Base-by-base conservation (phyloP, 129 eudicot genomes). In the Cynara cardunculus region DNA sequence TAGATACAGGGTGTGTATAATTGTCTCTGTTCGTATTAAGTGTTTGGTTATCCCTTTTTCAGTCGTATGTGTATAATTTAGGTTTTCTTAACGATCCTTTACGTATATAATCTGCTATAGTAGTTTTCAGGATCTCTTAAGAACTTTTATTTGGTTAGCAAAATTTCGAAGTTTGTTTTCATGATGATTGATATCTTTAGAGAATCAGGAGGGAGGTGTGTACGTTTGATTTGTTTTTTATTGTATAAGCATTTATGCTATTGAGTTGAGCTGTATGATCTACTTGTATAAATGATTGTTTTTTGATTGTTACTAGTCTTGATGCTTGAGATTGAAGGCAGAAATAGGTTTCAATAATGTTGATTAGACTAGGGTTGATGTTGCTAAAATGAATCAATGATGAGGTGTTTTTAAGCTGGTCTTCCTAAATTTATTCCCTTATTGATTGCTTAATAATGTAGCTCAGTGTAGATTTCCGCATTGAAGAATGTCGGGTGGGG, bases 401-500 rank as follows among this genome's bases (percentile, higher is more conserved):
- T 28, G 41, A 32, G 44, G 25, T 31, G 14, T 19, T 71, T 66
- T 37, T 7, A 39, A 68, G 68, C 21, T 78, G 46, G 26, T 78
- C 14, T 26, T 25, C 26, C 30, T 39, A 16, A 37, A 68, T 10
- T 8, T 68, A 1, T 30, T 74, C 4, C 39, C 27, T 66, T 21
- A 21, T 8, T 21, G 13, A 22, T 28, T 62, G 46, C 18, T 62
- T 73, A 19, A 1, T 65, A 30, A 44, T 77, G 78, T 62, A 83
- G 82, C 41, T 44, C 49, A 6, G 49, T 7, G 44, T 71, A 9
- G n/a, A 71, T n/a, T 31, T 30, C 4, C 16, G 11, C 7, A 72
- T 19, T 83, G 82, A 71, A 86, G 73, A 53, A 95, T 92, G 99
- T 89, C 99, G 9, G 88, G 96, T 34, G 96, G 93, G 69, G 96